These are phyloP conservation scores for Thermothelomyces thermophilus DNA, from an alignment of 2,329 filamentous ascomycete species.

Conservation along the genomic window DNA sequence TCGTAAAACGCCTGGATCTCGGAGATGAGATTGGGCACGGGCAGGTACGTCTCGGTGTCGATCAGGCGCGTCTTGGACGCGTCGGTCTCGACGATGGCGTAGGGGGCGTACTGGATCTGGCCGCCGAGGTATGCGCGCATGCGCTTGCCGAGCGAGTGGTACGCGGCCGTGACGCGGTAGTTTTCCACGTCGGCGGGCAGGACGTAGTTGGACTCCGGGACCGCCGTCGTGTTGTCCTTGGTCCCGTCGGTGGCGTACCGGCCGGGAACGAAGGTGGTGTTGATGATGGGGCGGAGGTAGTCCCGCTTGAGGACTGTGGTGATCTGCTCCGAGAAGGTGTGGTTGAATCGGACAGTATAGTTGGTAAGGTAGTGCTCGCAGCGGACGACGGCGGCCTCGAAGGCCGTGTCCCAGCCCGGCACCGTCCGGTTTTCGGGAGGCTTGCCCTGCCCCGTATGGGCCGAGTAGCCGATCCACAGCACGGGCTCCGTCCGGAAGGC, in stretches of 20 bases:
- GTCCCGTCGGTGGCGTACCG: slow-evolving; percentile 31
- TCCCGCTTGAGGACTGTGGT: slow-evolving; percentile 24
- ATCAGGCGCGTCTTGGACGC: slow-evolving; percentile 39
- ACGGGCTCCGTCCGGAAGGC: slow-evolving; percentile 34
- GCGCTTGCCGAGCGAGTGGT: slow-evolving; percentile 31
- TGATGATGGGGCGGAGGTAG: slow-evolving; percentile 29
- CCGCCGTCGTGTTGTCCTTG: slow-evolving; percentile 31
- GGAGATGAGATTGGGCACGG: slow-evolving; percentile 25
- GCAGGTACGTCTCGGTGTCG: slow-evolving; percentile 29
- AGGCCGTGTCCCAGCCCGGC: slow-evolving; percentile 28
- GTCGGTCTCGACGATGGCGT: slow-evolving; percentile 29
- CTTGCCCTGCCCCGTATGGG: slow-evolving; percentile 21
- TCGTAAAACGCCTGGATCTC: slow-evolving; percentile 32
- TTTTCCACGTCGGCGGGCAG: slow-evolving; percentile 24
- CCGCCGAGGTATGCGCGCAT: slow-evolving; percentile 32
- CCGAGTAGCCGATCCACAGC: slow-evolving; percentile 34
- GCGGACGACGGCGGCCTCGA: slow-evolving; percentile 32
- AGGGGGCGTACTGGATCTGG: slow-evolving; percentile 23
- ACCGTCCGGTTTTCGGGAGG: slow-evolving; percentile 22
- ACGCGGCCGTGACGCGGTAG: slow-evolving; percentile 32
- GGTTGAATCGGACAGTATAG: slow-evolving; percentile 33
- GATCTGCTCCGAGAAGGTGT: slow-evolving; percentile 28
- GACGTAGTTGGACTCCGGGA: slow-evolving; percentile 30
- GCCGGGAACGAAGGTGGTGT: slow-evolving; percentile 29
- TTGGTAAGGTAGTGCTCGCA: slow-evolving; percentile 35